Percentiles rank a stretch among this genome's conserved stretches.
phyloP scores from a whole-genome alignment of 2,329 filamentous ascomycete species.

The Diaporthe citri region DNA sequence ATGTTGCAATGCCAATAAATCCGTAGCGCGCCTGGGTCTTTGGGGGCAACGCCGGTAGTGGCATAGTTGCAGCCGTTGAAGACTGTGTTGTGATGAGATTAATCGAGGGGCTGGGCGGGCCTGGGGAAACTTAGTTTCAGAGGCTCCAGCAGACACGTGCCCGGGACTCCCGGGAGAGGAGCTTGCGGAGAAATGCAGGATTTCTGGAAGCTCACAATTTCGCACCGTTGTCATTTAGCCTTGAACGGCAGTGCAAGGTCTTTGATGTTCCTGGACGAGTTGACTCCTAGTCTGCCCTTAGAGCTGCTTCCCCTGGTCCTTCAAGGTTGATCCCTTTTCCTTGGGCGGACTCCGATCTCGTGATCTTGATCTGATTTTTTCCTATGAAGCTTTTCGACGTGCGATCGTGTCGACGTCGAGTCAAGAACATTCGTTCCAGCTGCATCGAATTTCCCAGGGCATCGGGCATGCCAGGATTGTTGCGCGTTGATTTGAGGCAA shows the following conservation, averaged over 20 bases:
- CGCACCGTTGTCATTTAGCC: constrained; percentile 13
- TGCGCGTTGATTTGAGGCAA: constrained; percentile 15
- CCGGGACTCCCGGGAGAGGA: constrained; percentile 31
- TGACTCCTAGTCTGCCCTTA: not conserved
- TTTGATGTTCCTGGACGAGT: constrained; percentile 12
- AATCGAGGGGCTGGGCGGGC: constrained; percentile 33
- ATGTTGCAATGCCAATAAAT: constrained; percentile 15
- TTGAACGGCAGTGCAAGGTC: constrained; percentile 7
- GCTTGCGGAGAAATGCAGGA: constrained; percentile 25
- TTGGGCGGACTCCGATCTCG: not conserved
- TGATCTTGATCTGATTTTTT: constrained; percentile 6
- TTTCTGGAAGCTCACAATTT: constrained; percentile 30
- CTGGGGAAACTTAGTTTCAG: constrained; percentile 33
- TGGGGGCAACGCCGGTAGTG: not conserved
- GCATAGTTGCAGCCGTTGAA: constrained; percentile 24
- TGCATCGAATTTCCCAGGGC: constrained; percentile 27
- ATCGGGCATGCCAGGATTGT: not conserved
- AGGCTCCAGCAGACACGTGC: constrained; percentile 33
- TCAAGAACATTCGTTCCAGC: not conserved
- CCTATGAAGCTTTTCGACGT: not conserved
- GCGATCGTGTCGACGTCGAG: constrained; percentile 1
- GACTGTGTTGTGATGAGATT: constrained; percentile 21
- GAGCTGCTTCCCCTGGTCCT: constrained; percentile 2
- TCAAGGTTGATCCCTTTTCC: constrained; percentile 10
- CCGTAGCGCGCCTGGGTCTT: not conserved